These are phyloP conservation scores for Meyerozyma sp. DNA, from an alignment of 1,139 yeast species.

Conservation along the genomic window DNA sequence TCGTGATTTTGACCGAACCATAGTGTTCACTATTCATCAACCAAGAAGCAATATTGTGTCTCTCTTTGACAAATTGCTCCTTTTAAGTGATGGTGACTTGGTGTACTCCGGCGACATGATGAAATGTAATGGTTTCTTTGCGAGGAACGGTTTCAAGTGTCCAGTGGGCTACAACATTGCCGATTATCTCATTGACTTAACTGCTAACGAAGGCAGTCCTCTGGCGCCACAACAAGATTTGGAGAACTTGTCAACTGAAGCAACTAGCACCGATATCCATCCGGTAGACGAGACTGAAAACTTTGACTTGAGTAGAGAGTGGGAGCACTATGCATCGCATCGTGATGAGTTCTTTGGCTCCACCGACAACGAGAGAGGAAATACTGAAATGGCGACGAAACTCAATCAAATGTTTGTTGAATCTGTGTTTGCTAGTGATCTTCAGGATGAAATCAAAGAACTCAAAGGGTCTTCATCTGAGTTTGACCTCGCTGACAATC, in stretches of 20 bases:
- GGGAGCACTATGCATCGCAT: constrained; percentile 89
- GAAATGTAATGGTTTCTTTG: constrained; percentile 67
- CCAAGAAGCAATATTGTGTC: constrained; percentile 97
- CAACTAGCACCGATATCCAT: constrained; percentile 15
- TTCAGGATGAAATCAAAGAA: constrained; percentile 44
- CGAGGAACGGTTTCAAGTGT: constrained; percentile 70
- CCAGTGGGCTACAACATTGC: constrained; percentile 92
- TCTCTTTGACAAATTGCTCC: constrained; percentile 72
- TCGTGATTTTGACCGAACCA: constrained; percentile 74
- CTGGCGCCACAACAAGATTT: constrained; percentile 3
- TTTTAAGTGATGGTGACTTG: constrained; percentile 79
- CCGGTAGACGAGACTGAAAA: constrained; percentile 30
- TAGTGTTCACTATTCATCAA: constrained; percentile 91
- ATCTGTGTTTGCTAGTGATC: constrained; percentile 44
- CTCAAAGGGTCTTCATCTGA: constrained; percentile 25
- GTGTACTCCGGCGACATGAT: constrained; percentile 83
- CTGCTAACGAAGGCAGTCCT: constrained; percentile 52
- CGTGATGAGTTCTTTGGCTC: constrained; percentile 52
- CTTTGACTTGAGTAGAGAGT: constrained; percentile 66
- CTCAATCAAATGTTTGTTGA: constrained; percentile 40
- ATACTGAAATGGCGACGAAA: constrained; percentile 15
- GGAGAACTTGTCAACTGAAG: constrained; percentile 17
- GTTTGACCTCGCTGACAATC: constrained; percentile 32
- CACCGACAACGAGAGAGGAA: constrained; percentile 10
- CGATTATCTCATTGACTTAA: constrained; percentile 85